Conservation (phyloP, 306 rosid genomes). For the Rosa lucieae region DNA sequence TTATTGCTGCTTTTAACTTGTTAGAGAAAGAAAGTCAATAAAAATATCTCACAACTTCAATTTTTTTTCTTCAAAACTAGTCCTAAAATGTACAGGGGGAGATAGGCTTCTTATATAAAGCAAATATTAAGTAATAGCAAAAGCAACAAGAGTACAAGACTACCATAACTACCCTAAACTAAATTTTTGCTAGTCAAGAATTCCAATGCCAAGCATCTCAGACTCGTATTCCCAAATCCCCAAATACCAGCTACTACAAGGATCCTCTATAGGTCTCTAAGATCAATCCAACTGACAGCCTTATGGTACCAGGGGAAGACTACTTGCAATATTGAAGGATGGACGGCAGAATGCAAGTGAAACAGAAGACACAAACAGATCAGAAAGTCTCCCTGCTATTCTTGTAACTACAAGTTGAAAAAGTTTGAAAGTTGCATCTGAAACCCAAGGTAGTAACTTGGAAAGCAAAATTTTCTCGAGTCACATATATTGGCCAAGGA, state of each 20-base stretch:
- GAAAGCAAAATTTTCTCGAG: no score
- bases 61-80: not conserved
- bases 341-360: not conserved
- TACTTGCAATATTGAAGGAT: not conserved
- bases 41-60: not conserved
- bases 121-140: no score
- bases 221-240: not conserved
- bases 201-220: not conserved
- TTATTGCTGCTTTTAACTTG: not conserved
- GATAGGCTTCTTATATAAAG: no score
- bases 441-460: not conserved
- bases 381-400: not conserved
- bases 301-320: not conserved
- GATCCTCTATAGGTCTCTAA: not conserved
- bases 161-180: no score
- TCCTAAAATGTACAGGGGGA: no score
- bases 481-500: not conserved
- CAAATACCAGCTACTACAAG: not conserved
- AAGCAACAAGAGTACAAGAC: no score
- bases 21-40: not conserved
- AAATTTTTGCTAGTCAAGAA: no score
- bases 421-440: no score
- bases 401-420: no score
- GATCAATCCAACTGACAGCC: not conserved
- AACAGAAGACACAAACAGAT: not conserved